Evolutionary conservation across 2,329 filamentous ascomycete species (phyloP), one percentile per base, ranked within the genome.

Genomic region (Lachnellula willkommii): DNA sequence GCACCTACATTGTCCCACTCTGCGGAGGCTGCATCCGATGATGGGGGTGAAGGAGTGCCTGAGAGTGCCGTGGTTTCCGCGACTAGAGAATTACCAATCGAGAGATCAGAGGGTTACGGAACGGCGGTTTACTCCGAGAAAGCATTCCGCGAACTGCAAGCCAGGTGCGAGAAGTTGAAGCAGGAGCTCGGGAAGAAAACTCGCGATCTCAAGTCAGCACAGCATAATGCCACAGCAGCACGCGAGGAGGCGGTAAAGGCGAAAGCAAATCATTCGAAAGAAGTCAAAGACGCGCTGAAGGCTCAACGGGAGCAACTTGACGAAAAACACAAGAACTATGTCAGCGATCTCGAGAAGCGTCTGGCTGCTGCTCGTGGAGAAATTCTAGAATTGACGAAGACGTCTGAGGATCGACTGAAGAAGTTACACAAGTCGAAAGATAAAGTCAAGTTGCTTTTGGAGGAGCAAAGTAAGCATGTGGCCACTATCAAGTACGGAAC

Each of bases 301-400:
- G 15, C 37, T n/a, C 14, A 14, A 53, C 55, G 39, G 52, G 52
- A 37, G 55, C 26, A 26, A 55, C 50, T 5, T 12, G 11, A 11
- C 11, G 28, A 32, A 32, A 9, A 32, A 32, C 28, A 32, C 9
- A 12, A 12, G 28, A 32, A 32, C 9, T 4, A 32, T 11, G 4
- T 12, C 2, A 32, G 28, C 28, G 28, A 32, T 12, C 28, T 32
- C 9, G 28, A 32, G 9, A 32, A 32, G 28, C 28, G 2, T 11
- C 9, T 32, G 28, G 28, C 9, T 32, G 28, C 9, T 32, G 28
- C 28, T 11, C 9, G 4, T 32, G 28, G 2, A 9, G 8, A 1
- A 32, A 12, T 0, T 12, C 3, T 32, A 9, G 2, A 12, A 4
- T 12, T 32, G 28, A 32, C 28, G 3, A 32, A 12, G 28, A 32